Evolutionary conservation across 768 basidiomycete species (phyloP).

Genomic region (Brasilioporus rufonigricans): DNA sequence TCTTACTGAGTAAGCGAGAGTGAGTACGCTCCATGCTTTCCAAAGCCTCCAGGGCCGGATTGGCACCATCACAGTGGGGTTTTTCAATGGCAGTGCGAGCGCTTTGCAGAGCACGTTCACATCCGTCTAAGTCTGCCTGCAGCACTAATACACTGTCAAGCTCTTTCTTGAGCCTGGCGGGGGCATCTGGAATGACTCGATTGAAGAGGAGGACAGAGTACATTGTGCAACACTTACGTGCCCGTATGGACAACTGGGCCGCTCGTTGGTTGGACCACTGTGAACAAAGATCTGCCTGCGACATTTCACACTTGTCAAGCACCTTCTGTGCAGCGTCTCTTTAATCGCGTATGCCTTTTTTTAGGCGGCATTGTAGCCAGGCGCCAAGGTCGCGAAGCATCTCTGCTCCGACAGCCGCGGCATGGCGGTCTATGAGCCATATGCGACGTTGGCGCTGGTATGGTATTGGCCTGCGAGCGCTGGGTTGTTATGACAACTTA

Average conservation of each 20-base stretch:
- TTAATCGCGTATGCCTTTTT: background rate
- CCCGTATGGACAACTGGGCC: background rate
- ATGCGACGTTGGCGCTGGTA: background rate
- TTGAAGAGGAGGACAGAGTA: background rate
- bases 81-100: conserved; percentile 8
- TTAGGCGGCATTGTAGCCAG: background rate
- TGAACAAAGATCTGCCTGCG: background rate
- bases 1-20: background rate
- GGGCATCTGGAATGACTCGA: background rate
- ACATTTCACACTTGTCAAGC: background rate
- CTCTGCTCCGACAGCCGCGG: background rate
- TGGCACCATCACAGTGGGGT: background rate
- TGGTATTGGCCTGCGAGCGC: background rate
- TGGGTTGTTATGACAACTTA: background rate
- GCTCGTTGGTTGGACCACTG: background rate
- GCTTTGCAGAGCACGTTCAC: conserved; percentile 22
- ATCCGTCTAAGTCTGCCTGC: conserved; percentile 27
- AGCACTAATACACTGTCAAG: conserved; percentile 9
- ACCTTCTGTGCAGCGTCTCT: background rate
- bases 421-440: background rate
- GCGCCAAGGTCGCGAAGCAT: background rate
- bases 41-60: conserved; percentile 19
- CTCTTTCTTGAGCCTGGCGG: conserved; percentile 1
- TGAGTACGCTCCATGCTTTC: conserved; percentile 13
- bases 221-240: background rate